Base-by-base conservation (phyloP, 257 asterid species). In the Solanum sitiens region DNA sequence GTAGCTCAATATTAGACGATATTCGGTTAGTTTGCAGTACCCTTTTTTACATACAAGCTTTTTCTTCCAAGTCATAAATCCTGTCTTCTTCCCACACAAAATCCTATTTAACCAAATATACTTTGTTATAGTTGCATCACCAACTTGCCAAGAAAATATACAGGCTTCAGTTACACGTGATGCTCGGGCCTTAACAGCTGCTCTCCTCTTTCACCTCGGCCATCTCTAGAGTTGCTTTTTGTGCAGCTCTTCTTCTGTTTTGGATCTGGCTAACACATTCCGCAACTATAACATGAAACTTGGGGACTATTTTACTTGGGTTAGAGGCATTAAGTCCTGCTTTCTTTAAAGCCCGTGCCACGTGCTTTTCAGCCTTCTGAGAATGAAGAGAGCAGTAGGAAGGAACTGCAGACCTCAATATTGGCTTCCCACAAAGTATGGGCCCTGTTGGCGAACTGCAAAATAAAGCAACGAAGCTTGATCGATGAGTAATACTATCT, bases 371-470 rank as follows among this genome's bases (percentile, higher is more conserved):
- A 39, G 98, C 98, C 93, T 93, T 95, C 68, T 91, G 94, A 86
- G 93, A 91, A 92, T 97, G 98, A 86, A 86, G 89, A 75, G 95
- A 50, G 91, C 99, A 97, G 86, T 93, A 95, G 42, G 98, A 88
- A 87, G 99, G 99, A 89, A 94, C 92, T 1, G 94, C 90, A 73
- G 98, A 94, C 87, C 93, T 93, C 89, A 97, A 91, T 85, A 94
- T 94, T n/a, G 99, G 98, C 91, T 96, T 97, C 35, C 94, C 93
- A 87, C 99, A 97, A 13, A 87, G 94, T 92, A 97, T 94, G 37
- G 98, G 98, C 53, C 98, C 98, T 9, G 96, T 90, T 47, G 95
- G 93, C 27, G 98, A 95, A 91, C 99, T 97, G 95, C 84, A 86
- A 50, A 33, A 47, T 80, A 39, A 80, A 47, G 85, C 44, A 7